Percentiles rank a stretch among this genome's conserved stretches.
Evolutionary conservation across 805 yeast genomes (phyloP).

Genomic region (Candida corydali): DNA sequence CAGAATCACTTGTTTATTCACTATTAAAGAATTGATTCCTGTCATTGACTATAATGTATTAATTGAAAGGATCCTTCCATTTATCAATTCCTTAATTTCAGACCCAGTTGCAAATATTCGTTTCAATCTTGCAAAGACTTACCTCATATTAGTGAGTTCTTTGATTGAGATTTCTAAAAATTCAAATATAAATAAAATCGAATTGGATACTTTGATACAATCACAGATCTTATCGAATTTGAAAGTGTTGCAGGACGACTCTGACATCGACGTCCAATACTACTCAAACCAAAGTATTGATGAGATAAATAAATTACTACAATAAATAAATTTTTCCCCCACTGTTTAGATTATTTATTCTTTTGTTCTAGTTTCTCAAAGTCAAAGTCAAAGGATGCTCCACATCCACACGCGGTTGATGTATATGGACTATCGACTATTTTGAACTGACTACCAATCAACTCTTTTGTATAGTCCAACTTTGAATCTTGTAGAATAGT

Average conservation of each 20-base stretch:
- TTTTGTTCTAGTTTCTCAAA: conserved; percentile 22
- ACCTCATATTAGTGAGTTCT: conserved; percentile 56
- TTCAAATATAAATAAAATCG: conserved; percentile 12
- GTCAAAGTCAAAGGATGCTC: conserved; percentile 45
- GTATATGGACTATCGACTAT: conserved; percentile 88
- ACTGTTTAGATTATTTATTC: not conserved
- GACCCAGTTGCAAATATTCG: conserved; percentile 94
- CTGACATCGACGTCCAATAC: conserved; percentile 85
- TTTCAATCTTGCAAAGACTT: conserved; percentile 89
- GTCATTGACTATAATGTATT: conserved; percentile 59
- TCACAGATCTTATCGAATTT: conserved; percentile 60
- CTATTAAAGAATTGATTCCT: conserved; percentile 77
- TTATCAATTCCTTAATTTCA: conserved; percentile 61
- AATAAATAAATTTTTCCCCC: not conserved
- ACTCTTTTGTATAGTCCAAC: conserved; percentile 83
- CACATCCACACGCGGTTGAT: conserved; percentile 46
- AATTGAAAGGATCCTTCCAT: conserved; percentile 69
- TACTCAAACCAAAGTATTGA: conserved; percentile 63
- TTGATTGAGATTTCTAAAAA: conserved; percentile 24
- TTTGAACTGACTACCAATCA: conserved; percentile 92
- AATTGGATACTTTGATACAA: conserved; percentile 23
- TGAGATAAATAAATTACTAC: conserved; percentile 15
- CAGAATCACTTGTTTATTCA: conserved; percentile 85
- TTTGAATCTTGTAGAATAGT: conserved; percentile 80
- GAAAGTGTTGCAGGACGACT: conserved; percentile 61